A percentile compares a stretch with the other conserved stretches of the same genome.
phyloP scores from a whole-genome alignment of 2,329 filamentous ascomycete genomes.

The Colletotrichum paranaense region DNA sequence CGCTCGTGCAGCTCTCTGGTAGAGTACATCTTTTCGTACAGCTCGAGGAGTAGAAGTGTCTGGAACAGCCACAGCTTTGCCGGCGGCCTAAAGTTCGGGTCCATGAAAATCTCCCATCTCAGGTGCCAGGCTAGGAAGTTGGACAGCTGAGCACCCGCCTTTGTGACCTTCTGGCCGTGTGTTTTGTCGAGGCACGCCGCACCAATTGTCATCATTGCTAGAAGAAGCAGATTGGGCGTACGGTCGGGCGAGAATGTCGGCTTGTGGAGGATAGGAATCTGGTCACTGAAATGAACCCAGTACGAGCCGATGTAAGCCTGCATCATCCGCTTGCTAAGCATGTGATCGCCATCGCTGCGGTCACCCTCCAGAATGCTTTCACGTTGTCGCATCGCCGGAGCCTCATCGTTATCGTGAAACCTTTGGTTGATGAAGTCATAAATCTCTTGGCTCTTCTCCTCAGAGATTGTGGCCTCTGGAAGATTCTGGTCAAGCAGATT shows the following conservation, averaged over 20 bases:
- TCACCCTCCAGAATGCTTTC: slow-evolving; percentile 84
- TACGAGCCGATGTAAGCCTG: slow-evolving; percentile 93
- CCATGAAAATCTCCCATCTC: slow-evolving; percentile 96
- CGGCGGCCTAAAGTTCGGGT: slow-evolving; percentile 87
- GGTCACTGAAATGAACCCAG: slow-evolving; percentile 94
- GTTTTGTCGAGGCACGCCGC: slow-evolving; percentile 89
- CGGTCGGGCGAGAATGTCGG: slow-evolving; percentile 92
- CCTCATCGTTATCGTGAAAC: slow-evolving; percentile 84
- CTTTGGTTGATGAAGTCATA: slow-evolving; percentile 83
- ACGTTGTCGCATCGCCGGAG: slow-evolving; percentile 79
- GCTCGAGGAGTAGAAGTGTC: slow-evolving; percentile 85
- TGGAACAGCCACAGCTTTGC: slow-evolving; percentile 98
- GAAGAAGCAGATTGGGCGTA: slow-evolving; percentile 84
- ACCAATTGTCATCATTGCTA: slow-evolving; percentile 93
- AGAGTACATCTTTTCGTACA: slow-evolving; percentile 98
- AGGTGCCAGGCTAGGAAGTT: slow-evolving; percentile 93
- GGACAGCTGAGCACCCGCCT: slow-evolving; percentile 83
- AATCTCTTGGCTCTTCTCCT: slow-evolving; percentile 86
- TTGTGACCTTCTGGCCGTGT: slow-evolving; percentile 78
- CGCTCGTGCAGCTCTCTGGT: slow-evolving; percentile 92
- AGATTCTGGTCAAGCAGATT: slow-evolving; percentile 84
- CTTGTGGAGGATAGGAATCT: slow-evolving; percentile 93
- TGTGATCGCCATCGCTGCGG: slow-evolving; percentile 70
- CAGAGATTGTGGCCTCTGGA: slow-evolving; percentile 84
- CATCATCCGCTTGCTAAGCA: slow-evolving; percentile 93